Conservation (phyloP, 805 yeast genomes). For the Saturnispora galanensis region DNA sequence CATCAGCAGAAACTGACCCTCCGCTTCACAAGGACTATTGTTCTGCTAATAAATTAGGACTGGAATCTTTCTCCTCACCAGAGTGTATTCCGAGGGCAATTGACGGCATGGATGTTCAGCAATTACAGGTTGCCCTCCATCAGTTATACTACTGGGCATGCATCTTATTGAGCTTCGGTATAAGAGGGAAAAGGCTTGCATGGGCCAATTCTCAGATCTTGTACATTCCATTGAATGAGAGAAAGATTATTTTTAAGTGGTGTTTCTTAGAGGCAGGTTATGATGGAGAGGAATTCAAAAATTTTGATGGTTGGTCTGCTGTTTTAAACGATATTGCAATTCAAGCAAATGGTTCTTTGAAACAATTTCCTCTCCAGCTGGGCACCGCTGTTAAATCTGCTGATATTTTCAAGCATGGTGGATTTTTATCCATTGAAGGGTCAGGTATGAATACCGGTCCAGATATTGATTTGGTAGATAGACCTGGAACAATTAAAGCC, state of each 20-base stretch:
- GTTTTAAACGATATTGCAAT: not conserved
- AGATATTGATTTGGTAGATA: too few species aligned
- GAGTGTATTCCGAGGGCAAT: not conserved
- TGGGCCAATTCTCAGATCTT: conserved; percentile 23
- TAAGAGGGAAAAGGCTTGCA: conserved; percentile 20
- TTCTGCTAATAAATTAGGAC: not conserved
- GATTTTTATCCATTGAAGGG: not conserved
- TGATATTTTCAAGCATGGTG: not conserved
- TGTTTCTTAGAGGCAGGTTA: conserved; percentile 5
- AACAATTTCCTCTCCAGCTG: too few species aligned
- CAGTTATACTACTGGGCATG: conserved; percentile 21
- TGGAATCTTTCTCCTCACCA: not conserved
- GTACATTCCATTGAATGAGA: conserved; percentile 13
- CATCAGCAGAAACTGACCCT: too few species aligned
- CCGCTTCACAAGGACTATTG: too few species aligned
- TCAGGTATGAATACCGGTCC: not conserved
- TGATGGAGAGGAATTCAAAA: conserved; percentile 4
- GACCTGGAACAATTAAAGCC: too few species aligned
- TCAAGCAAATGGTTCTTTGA: not conserved
- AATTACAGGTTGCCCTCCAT: conserved; percentile 6
- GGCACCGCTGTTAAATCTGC: not conserved
- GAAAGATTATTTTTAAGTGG: conserved; percentile 17
- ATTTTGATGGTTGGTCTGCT: conserved; percentile 9
- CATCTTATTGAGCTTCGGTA: conserved; percentile 17
- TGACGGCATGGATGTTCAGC: not conserved